A percentile compares a stretch with the other conserved stretches of the same genome.
Conservation (phyloP, 495 filamentous ascomycete genomes). For the Physcia stellaris region DNA sequence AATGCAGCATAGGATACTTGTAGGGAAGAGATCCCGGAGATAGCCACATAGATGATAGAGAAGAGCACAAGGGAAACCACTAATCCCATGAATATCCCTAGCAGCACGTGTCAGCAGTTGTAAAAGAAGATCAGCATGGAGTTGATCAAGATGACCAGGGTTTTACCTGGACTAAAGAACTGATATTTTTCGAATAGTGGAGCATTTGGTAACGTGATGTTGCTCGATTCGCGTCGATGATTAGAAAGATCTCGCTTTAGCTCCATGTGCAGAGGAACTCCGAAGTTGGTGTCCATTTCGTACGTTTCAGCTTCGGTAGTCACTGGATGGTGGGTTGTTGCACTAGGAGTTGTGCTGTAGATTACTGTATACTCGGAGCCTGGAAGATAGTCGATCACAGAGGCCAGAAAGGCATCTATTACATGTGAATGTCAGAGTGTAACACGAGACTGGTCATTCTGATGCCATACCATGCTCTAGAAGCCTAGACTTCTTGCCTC, state of each 20-base stretch:
- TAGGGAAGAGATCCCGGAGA: constrained; percentile 62
- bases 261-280: constrained; percentile 38
- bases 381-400: constrained; percentile 41
- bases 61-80: constrained; percentile 54
- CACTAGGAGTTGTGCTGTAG: constrained; percentile 37
- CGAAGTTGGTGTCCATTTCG: constrained; percentile 37
- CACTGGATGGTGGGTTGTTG: not conserved
- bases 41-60: constrained; percentile 60
- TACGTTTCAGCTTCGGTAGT: constrained; percentile 28
- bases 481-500: constrained; percentile 28
- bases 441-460: too few relatives aligned
- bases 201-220: constrained; percentile 22
- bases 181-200: constrained; percentile 86
- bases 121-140: too few relatives aligned
- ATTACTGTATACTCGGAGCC: constrained; percentile 45
- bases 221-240: constrained; percentile 19
- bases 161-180: constrained; percentile 63
- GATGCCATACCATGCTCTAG: constrained; percentile 32
- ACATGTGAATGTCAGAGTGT: too few relatives aligned
- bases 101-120: not conserved
- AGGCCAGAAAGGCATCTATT: constrained; percentile 46
- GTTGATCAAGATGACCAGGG: not conserved
- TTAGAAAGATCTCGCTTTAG: constrained; percentile 39
- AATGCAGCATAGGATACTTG: constrained; percentile 88
- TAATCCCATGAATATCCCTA: constrained; percentile 75